Evolutionary conservation across 148 eudicot species (phyloP).

Genomic region (Cornus kousa): DNA sequence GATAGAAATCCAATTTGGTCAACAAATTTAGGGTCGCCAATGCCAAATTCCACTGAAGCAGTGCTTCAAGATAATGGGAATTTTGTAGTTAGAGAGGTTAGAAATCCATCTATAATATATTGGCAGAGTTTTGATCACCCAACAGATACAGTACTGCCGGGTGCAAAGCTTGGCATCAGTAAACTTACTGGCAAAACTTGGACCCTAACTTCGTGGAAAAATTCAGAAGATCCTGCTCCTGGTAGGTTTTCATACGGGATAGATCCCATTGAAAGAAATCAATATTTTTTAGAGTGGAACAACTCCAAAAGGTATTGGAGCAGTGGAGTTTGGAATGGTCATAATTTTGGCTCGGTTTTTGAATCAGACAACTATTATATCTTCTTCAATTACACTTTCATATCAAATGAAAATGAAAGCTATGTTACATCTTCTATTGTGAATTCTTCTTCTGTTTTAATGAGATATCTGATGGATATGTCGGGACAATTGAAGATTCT

Average conservation of each 20-base stretch:
- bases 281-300: conserved; percentile 4
- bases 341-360: background rate
- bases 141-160: conserved; percentile 22
- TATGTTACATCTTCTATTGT: background rate
- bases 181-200: background rate
- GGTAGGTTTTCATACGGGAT: conserved; percentile 13
- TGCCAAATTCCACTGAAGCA: conserved; percentile 14
- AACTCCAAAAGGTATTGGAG: conserved; percentile 18
- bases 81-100: conserved; percentile 16
- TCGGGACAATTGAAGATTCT: conserved; percentile 14
- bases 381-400: conserved; percentile 10
- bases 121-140: conserved; percentile 31
- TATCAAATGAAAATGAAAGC: conserved; percentile 8
- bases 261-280: background rate
- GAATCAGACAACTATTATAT: background rate
- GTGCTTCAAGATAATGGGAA: conserved; percentile 24
- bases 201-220: conserved; percentile 17
- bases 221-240: conserved; percentile 18
- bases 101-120: conserved; percentile 7
- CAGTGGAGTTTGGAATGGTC: conserved; percentile 16
- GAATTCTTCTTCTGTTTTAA: background rate
- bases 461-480: background rate
- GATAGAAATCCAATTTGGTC: background rate
- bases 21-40: background rate
- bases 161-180: conserved; percentile 16